Evolutionary conservation across 106 monocot species (phyloP), one percentile per base, ranked within the genome.

Genomic region (Posidonia australis): DNA sequence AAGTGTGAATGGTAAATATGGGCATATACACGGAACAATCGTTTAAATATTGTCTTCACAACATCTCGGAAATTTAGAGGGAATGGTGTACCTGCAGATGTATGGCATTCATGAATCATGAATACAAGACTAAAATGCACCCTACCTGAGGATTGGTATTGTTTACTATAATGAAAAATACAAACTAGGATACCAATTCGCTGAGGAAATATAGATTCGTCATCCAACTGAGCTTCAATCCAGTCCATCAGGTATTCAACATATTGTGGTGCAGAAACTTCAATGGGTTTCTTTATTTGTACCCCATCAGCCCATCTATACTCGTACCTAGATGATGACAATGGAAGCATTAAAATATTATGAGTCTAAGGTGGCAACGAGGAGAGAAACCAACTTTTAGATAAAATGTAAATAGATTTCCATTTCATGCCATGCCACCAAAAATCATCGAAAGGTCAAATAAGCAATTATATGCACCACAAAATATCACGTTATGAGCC

Each of bases 271-370:
- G 96, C 96, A 66, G 96, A 96, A 52, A 90, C 96, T 82, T 96
- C 90, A 56, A 96, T 90, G 10, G 96, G 96, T 69, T 90, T 96
- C 80, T 96, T 96, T 82, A 96, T 96, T 65, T 90, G 90, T 49
- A 96, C 96, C 67, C 96, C 96, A 85, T 96, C 96, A 51, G 96
- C 96, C 96, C 96, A 90, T 67, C 90, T 76, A 60, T 96, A 96
- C 70, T 96, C 96, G 54, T 96, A 96, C 75, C 96, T 96, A 77
- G 78, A 83, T 46, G 43, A 27, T 59, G 43, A 11, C 26, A 13
- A 26, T 58, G 28, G 11, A 13, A 58, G 27, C 58, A 58, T 31
- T 26, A 58, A 14, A 58, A 4, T 2, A 13, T 55, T 24, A 28
- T 29, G 36, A 4, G 16, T 14, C 58, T 1, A 48, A 18, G n/a